These are phyloP conservation scores for Cladophialophora carrionii DNA, from an alignment of 2,329 filamentous ascomycete genomes.

Conservation along the genomic window DNA sequence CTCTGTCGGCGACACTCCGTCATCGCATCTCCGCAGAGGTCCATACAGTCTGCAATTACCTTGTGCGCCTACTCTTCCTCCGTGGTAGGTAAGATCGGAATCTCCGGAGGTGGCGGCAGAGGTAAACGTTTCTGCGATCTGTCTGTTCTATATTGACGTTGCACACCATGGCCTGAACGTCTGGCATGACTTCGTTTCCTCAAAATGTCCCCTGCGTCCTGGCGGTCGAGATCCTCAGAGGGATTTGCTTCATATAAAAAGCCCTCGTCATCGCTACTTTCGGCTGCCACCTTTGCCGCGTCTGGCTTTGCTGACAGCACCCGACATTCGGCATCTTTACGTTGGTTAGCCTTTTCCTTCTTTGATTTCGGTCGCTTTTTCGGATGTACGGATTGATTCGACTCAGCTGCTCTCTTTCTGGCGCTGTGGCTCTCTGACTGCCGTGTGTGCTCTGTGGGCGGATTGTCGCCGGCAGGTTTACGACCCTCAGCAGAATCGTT, in stretches of 20 bases:
- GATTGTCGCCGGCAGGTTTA: neutral
- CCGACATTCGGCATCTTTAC: neutral
- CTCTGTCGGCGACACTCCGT: neutral
- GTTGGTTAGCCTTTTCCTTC: neutral
- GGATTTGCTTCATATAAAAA: slow-evolving; percentile 7
- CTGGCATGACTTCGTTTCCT: slow-evolving; percentile 1
- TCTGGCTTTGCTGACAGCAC: slow-evolving; percentile 19
- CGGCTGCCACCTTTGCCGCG: neutral
- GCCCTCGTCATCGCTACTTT: slow-evolving; percentile 26
- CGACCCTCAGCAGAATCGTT: neutral
- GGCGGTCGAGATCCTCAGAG: neutral
- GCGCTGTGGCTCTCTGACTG: neutral
- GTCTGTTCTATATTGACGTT: neutral
- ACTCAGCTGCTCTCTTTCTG: slow-evolving; percentile 1
- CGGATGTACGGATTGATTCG: neutral
- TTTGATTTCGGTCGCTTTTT: slow-evolving; percentile 11
- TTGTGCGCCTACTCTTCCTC: slow-evolving; percentile 22
- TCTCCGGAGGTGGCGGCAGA: slow-evolving; percentile 34
- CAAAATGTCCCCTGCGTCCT: slow-evolving; percentile 11
- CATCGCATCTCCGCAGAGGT: neutral
- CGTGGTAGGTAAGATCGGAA: slow-evolving; percentile 34
- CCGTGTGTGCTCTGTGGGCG: neutral
- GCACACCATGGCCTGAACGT: neutral
- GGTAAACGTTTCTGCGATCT: slow-evolving; percentile 18
- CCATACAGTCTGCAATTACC: neutral